These are phyloP conservation scores for Pseudonectria foliicola DNA, from an alignment of 2,329 filamentous ascomycete genomes.

Conservation along the genomic window DNA sequence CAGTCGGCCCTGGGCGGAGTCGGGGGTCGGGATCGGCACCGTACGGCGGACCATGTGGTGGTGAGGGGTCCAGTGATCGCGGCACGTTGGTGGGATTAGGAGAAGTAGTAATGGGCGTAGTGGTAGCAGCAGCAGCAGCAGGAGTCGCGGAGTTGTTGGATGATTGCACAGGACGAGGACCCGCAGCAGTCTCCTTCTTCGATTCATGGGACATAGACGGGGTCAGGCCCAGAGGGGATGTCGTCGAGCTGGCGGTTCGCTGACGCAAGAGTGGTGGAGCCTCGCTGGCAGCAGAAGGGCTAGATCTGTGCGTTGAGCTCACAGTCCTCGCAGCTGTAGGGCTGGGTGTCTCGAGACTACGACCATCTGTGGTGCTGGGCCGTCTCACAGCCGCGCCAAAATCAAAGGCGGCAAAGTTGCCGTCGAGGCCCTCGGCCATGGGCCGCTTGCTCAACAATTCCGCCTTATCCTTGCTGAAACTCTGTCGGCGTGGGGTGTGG, in stretches of 20 bases:
- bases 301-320: slow-evolving; percentile 12
- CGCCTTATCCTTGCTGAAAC: slow-evolving; percentile 41
- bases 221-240: no score
- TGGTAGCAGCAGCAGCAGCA: no score
- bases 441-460: slow-evolving; percentile 11
- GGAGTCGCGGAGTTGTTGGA: no score
- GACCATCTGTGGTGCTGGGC: slow-evolving; percentile 10
- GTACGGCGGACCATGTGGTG: slow-evolving; percentile 20
- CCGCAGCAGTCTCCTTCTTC: no score
- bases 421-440: slow-evolving; percentile 27
- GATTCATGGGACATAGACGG: no score
- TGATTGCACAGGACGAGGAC: no score
- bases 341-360: slow-evolving; percentile 10
- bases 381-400: slow-evolving; percentile 27
- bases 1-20: slow-evolving; percentile 15
- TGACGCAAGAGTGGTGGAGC: no score
- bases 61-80: slow-evolving; percentile 14
- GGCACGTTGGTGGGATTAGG: slow-evolving; percentile 5
- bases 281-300: no score
- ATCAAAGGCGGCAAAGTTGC: slow-evolving; percentile 33
- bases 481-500: slow-evolving; percentile 37
- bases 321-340: slow-evolving; percentile 5
- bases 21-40: slow-evolving; percentile 19
- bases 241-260: no score
- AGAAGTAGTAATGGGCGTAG: no score